Evolutionary conservation across 148 eudicot species (phyloP).

Genomic region (Nepenthes mirabilis): DNA sequence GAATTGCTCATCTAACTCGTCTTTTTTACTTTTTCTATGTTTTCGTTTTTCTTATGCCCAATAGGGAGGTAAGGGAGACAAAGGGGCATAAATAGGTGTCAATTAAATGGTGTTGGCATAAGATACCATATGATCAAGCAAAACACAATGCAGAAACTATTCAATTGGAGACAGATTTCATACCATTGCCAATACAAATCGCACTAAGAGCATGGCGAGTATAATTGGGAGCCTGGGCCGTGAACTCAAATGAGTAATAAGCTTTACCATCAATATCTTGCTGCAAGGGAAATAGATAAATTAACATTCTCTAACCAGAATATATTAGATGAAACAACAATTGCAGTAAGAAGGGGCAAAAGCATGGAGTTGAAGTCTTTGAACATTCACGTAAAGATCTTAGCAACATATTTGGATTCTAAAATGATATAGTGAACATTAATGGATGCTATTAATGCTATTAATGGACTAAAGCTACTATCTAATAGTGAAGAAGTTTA

Average conservation of each 20-base stretch:
- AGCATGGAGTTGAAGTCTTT: background rate
- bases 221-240: conserved; percentile 77
- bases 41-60: no score
- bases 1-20: no score
- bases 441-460: no score
- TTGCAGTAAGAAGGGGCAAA: no score
- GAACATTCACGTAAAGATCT: no score
- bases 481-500: no score
- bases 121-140: no score
- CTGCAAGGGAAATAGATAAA: conserved; percentile 27
- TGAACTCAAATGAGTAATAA: conserved; percentile 85
- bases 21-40: no score
- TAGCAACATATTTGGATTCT: no score
- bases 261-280: conserved; percentile 76
- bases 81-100: background rate
- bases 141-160: background rate
- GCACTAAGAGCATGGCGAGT: conserved; percentile 88
- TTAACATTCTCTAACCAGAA: background rate
- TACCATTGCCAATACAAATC: conserved; percentile 91
- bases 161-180: conserved; percentile 9
- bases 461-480: no score
- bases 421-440: no score
- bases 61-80: background rate
- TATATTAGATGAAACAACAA: background rate
- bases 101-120: no score